phyloP scores from a whole-genome alignment of 2,329 filamentous ascomycete genomes.

The Xylaria sp. region DNA sequence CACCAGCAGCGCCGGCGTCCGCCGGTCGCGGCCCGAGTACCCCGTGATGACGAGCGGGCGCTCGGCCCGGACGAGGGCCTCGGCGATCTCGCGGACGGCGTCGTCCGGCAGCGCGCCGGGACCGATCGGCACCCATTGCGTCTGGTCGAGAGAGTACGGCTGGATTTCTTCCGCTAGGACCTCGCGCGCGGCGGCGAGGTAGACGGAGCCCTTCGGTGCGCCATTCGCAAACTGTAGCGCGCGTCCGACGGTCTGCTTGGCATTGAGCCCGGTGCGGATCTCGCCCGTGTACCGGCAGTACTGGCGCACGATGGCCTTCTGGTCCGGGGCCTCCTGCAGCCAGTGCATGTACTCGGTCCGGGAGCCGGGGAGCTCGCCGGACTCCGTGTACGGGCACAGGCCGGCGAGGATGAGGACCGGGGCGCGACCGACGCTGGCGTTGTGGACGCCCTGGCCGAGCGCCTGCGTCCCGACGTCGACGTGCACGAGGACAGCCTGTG shows the following conservation, averaged over 20 bases:
- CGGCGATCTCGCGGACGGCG: constrained; percentile 46
- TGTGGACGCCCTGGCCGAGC: constrained; percentile 72
- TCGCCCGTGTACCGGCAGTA: constrained; percentile 74
- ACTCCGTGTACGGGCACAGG: constrained; percentile 71
- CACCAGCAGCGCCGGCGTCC: constrained; percentile 47
- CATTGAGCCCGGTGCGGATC: constrained; percentile 71
- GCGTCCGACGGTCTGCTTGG: constrained; percentile 75
- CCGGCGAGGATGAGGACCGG: constrained; percentile 76
- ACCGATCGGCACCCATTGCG: constrained; percentile 30
- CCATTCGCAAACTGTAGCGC: constrained; percentile 72
- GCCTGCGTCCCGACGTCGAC: constrained; percentile 80
- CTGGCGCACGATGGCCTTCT: constrained; percentile 72
- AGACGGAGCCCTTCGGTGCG: constrained; percentile 70
- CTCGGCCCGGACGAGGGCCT: constrained; percentile 48
- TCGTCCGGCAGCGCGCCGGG: constrained; percentile 37
- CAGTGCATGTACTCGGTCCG: constrained; percentile 79
- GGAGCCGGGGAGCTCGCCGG: constrained; percentile 70
- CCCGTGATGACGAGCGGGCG: constrained; percentile 53
- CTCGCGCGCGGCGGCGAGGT: constrained; percentile 67
- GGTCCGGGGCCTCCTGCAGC: constrained; percentile 77
- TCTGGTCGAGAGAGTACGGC: constrained; percentile 28
- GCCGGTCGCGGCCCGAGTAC: constrained; percentile 50
- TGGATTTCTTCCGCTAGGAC: constrained; percentile 67
- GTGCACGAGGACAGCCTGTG: constrained; percentile 73
- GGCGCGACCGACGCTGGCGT: constrained; percentile 69